Conservation (phyloP, 768 basidiomycete genomes). For the Strobilomyces confusus region DNA sequence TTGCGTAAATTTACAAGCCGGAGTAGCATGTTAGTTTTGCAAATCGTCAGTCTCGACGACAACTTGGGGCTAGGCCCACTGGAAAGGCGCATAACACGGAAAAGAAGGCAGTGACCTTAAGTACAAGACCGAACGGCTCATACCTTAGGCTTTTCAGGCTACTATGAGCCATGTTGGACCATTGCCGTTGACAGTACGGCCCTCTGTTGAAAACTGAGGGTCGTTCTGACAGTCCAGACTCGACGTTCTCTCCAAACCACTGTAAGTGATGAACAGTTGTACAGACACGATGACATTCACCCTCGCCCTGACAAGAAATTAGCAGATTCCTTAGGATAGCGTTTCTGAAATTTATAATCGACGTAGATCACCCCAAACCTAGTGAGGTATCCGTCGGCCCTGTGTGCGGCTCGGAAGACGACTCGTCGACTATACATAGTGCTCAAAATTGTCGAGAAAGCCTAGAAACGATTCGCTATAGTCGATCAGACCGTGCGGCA, state of each 20-base stretch:
- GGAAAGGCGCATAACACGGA: too few relatives aligned
- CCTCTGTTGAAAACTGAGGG: too few relatives aligned
- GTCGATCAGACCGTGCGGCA: neutral
- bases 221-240: too few relatives aligned
- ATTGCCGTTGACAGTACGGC: too few relatives aligned
- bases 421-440: conserved; percentile 29
- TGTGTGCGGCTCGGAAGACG: neutral
- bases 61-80: too few relatives aligned
- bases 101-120: conserved; percentile 2
- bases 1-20: conserved; percentile 12
- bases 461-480: conserved; percentile 32
- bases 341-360: conserved; percentile 63
- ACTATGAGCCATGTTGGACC: too few relatives aligned
- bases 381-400: conserved; percentile 65
- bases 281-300: neutral
- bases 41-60: neutral
- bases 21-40: conserved; percentile 3
- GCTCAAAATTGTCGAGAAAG: conserved; percentile 71
- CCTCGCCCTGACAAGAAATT: conserved; percentile 51
- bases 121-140: too few relatives aligned
- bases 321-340: conserved; percentile 61
- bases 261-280: conserved; percentile 1
- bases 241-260: conserved; percentile 31
- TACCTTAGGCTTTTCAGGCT: too few relatives aligned
- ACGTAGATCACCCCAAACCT: conserved; percentile 73